phyloP scores from a whole-genome alignment of 495 filamentous ascomycete species.

The Aspergillus incahuasiensis region DNA sequence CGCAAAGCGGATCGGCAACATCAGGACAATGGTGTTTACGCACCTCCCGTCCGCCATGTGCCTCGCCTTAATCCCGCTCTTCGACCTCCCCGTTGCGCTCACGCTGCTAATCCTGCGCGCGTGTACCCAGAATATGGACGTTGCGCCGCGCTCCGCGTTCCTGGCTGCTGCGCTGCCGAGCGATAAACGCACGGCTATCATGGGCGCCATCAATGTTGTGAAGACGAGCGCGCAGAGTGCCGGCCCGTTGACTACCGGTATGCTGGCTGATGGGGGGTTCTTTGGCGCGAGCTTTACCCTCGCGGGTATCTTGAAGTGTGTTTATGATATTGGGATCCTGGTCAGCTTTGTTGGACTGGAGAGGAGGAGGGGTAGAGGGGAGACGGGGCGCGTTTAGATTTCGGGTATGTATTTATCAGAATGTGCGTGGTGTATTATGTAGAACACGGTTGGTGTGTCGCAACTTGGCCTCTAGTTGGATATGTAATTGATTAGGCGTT shows the following conservation, averaged over 20 bases:
- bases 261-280: slow-evolving; percentile 54
- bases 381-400: not conserved
- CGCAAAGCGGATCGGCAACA: slow-evolving; percentile 68
- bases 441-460: too few relatives aligned
- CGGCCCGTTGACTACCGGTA: slow-evolving; percentile 65
- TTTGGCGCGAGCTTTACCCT: slow-evolving; percentile 71
- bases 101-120: slow-evolving; percentile 66
- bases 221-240: slow-evolving; percentile 58
- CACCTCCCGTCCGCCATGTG: slow-evolving; percentile 74
- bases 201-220: slow-evolving; percentile 66
- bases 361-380: not conserved
- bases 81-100: slow-evolving; percentile 49
- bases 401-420: not conserved
- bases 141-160: slow-evolving; percentile 75
- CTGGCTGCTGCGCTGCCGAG: slow-evolving; percentile 66
- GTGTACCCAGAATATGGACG: slow-evolving; percentile 72
- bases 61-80: slow-evolving; percentile 62
- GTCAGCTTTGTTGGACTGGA: slow-evolving; percentile 55
- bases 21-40: slow-evolving; percentile 86
- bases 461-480: too few relatives aligned
- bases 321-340: slow-evolving; percentile 71
- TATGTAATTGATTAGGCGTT: too few relatives aligned
- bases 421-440: not conserved
- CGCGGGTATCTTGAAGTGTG: slow-evolving; percentile 63
- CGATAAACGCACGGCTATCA: slow-evolving; percentile 72